Conservation (phyloP, 768 basidiomycete species). For the Rhodosporidiobolus sp. region DNA sequence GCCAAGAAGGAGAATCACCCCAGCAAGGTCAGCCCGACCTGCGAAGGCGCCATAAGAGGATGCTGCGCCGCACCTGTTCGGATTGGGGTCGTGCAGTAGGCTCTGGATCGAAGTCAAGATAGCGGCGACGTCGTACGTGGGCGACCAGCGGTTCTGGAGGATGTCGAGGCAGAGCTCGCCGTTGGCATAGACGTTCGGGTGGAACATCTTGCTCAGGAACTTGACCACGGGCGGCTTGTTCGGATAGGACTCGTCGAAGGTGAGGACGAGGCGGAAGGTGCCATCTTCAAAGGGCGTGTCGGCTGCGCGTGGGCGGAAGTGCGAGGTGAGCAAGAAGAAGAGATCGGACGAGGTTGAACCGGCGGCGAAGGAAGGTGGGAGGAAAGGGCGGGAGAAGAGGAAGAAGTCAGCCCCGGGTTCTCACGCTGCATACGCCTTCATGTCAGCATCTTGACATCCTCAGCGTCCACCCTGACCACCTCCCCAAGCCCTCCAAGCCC, state of each 20-base stretch:
- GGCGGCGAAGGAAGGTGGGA: not conserved
- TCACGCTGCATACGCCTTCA: no score
- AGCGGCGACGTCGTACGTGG: slow-evolving; percentile 97
- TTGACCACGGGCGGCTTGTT: slow-evolving; percentile 98
- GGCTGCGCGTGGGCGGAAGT: slow-evolving; percentile 54
- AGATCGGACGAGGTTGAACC: not conserved
- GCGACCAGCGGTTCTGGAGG: slow-evolving; percentile 96
- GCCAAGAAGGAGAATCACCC: not conserved
- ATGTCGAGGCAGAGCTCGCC: slow-evolving; percentile 98
- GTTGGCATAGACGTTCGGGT: slow-evolving; percentile 97
- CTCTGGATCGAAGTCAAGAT: slow-evolving; percentile 96
- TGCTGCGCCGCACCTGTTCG: slow-evolving; percentile 59
- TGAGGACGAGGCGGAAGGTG: slow-evolving; percentile 91
- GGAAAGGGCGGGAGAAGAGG: no score
- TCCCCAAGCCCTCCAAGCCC: no score
- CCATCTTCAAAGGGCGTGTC: slow-evolving; percentile 99
- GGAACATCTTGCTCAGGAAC: slow-evolving; percentile 88
- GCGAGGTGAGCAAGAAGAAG: not conserved
- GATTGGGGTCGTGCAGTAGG: slow-evolving; percentile 94
- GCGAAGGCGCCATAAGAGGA: not conserved
- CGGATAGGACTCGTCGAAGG: slow-evolving; percentile 96
- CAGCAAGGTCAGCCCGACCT: not conserved
- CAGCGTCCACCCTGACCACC: no score
- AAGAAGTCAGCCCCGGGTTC: not conserved
- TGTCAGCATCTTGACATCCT: no score